Percentiles rank a stretch among this genome's conserved stretches.
phyloP scores from a whole-genome alignment of 1,139 yeast species.

The Yamadazyma membranifaciens region DNA sequence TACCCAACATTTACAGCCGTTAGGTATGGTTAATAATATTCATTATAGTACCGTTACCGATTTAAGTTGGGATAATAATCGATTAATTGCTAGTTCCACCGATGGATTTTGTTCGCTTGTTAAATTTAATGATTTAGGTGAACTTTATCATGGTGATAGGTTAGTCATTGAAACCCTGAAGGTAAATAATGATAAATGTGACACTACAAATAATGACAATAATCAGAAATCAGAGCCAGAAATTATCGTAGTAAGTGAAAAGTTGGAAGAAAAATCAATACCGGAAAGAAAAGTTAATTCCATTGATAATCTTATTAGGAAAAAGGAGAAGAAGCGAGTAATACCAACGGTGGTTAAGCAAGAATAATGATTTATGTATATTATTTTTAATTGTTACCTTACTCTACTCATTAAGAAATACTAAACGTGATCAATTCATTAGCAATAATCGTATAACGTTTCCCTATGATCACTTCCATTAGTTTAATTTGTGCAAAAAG shows the following conservation, averaged over 20 bases:
- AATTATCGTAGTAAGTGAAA: background rate
- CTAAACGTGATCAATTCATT: too few species aligned
- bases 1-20: slow-evolving; percentile 64
- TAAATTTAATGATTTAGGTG: slow-evolving; percentile 56
- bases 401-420: too few species aligned
- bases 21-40: slow-evolving; percentile 73
- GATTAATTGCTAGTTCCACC: slow-evolving; percentile 75
- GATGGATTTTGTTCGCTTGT: slow-evolving; percentile 90
- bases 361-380: slow-evolving; percentile 1
- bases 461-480: too few species aligned
- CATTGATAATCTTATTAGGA: slow-evolving; percentile 12
- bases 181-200: background rate
- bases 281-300: slow-evolving; percentile 9
- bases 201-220: background rate
- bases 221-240: background rate
- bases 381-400: background rate
- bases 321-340: slow-evolving; percentile 41
- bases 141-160: slow-evolving; percentile 11
- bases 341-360: slow-evolving; percentile 39
- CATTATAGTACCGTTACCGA: slow-evolving; percentile 92
- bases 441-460: too few species aligned
- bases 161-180: background rate
- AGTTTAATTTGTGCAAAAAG: too few species aligned
- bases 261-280: slow-evolving; percentile 1
- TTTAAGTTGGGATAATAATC: slow-evolving; percentile 83